These are phyloP conservation scores for Thielaviopsis ethacetica DNA, from an alignment of 2,329 filamentous ascomycete species.

Conservation along the genomic window DNA sequence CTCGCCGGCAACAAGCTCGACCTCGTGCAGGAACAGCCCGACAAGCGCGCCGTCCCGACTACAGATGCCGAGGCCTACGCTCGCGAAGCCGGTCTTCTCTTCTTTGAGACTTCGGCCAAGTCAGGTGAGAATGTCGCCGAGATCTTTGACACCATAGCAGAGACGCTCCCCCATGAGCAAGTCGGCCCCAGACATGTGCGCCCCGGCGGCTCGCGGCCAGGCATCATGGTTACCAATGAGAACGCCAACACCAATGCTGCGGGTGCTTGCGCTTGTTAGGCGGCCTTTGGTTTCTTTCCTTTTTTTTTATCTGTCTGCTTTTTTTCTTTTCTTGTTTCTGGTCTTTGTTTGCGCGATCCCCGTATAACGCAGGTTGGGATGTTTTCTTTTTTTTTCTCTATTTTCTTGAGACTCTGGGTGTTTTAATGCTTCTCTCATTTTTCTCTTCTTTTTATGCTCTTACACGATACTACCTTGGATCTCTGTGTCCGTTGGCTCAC, in stretches of 20 bases:
- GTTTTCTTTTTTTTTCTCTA: background rate
- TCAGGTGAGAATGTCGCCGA: slow-evolving; percentile 92
- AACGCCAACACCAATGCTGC: slow-evolving; percentile 39
- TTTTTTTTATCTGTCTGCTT: slow-evolving; percentile 3
- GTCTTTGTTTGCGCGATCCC: background rate
- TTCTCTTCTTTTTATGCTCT: slow-evolving; percentile 1
- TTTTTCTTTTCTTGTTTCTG: slow-evolving; percentile 4
- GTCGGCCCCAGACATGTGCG: slow-evolving; percentile 79
- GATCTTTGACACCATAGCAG: slow-evolving; percentile 92
- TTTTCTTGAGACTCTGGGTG: slow-evolving; percentile 1
- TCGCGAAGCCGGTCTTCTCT: slow-evolving; percentile 79
- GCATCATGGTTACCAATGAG: slow-evolving; percentile 40
- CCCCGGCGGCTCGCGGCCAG: slow-evolving; percentile 37
- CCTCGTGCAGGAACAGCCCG: slow-evolving; percentile 81
- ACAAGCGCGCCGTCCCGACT: slow-evolving; percentile 81
- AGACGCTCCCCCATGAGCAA: slow-evolving; percentile 93
- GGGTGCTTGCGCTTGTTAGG: slow-evolving; percentile 41
- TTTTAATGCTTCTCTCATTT: slow-evolving; percentile 3
- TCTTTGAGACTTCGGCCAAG: slow-evolving; percentile 98
- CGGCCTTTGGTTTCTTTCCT: slow-evolving; percentile 8
- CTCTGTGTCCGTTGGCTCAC: background rate
- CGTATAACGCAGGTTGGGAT: slow-evolving; percentile 6
- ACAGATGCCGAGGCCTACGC: slow-evolving; percentile 93
- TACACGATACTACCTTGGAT: background rate
- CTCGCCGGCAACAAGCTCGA: slow-evolving; percentile 96